phyloP scores from a whole-genome alignment of 2,329 filamentous ascomycete genomes.

The Epichloe hybrida region DNA sequence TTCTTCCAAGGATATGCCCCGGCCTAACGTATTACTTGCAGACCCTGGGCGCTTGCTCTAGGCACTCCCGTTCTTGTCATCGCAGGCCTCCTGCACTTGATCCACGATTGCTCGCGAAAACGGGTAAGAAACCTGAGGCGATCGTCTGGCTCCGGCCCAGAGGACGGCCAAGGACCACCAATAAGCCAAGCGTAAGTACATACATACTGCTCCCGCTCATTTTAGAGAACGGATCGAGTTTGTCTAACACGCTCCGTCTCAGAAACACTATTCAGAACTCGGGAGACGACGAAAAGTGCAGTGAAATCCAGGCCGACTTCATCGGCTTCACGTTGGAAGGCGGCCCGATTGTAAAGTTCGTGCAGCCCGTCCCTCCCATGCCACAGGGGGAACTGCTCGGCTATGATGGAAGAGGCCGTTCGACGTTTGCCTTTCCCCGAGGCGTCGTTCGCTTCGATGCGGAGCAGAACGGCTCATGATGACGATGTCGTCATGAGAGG shows the following conservation, averaged over 20 bases:
- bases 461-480: constrained; percentile 3
- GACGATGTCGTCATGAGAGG: too few species aligned
- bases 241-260: neutral
- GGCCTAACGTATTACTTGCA: too few species aligned
- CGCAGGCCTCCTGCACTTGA: too few species aligned
- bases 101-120: too few species aligned
- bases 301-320: constrained; percentile 21
- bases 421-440: constrained; percentile 26
- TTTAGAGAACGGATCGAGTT: neutral
- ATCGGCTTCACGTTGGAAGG: constrained; percentile 33
- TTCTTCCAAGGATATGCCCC: too few species aligned
- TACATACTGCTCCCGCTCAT: neutral
- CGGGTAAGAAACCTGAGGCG: too few species aligned
- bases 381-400: constrained; percentile 23
- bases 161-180: too few species aligned
- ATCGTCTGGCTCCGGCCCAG: too few species aligned
- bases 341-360: constrained; percentile 32
- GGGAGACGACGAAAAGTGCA: constrained; percentile 20
- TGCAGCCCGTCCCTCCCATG: constrained; percentile 17
- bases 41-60: too few species aligned
- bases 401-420: constrained; percentile 18
- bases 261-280: constrained; percentile 24
- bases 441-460: constrained; percentile 21
- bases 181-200: too few species aligned
- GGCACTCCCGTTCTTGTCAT: too few species aligned